Percentiles rank a stretch among this genome's conserved stretches.
phyloP scores from a whole-genome alignment of 1,139 yeast species.

The Yamadazyma diddensiae region DNA sequence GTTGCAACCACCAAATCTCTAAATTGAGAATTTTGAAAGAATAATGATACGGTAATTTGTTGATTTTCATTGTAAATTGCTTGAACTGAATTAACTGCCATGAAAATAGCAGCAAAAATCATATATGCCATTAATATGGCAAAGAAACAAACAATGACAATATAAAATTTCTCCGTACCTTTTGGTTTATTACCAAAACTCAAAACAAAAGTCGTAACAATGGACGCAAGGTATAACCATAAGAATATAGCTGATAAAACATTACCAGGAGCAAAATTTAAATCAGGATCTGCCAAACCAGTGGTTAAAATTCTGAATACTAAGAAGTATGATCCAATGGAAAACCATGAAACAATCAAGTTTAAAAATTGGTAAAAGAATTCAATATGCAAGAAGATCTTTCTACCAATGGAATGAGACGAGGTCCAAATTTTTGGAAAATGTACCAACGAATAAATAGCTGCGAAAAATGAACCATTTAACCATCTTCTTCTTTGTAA shows the following conservation, averaged over 20 bases:
- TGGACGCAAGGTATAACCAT: conserved; percentile 85
- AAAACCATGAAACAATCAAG: conserved; percentile 69
- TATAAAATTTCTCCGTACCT: conserved; percentile 81
- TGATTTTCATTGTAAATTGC: conserved; percentile 29
- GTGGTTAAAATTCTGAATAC: conserved; percentile 77
- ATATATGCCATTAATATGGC: conserved; percentile 90
- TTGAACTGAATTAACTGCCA: conserved; percentile 47
- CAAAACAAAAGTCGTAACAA: conserved; percentile 87
- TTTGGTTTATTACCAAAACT: conserved; percentile 94
- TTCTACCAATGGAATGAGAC: conserved; percentile 40
- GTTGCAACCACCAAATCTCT: conserved; percentile 50
- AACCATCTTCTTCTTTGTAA: conserved; percentile 52
- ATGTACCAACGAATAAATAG: conserved; percentile 45
- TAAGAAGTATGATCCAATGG: conserved; percentile 74
- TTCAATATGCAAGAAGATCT: conserved; percentile 41
- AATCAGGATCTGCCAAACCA: conserved; percentile 53
- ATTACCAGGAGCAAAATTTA: conserved; percentile 63
- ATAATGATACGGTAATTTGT: conserved; percentile 34
- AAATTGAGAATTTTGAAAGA: conserved; percentile 41
- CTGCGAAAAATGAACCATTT: conserved; percentile 50
- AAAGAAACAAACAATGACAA: conserved; percentile 82
- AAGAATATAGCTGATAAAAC: conserved; percentile 75
- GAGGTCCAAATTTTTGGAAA: conserved; percentile 44
- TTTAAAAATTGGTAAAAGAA: conserved; percentile 44
- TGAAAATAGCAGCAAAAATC: conserved; percentile 60